These are phyloP conservation scores for Scleroderma bovista DNA, from an alignment of 768 basidiomycete species.

Conservation along the genomic window DNA sequence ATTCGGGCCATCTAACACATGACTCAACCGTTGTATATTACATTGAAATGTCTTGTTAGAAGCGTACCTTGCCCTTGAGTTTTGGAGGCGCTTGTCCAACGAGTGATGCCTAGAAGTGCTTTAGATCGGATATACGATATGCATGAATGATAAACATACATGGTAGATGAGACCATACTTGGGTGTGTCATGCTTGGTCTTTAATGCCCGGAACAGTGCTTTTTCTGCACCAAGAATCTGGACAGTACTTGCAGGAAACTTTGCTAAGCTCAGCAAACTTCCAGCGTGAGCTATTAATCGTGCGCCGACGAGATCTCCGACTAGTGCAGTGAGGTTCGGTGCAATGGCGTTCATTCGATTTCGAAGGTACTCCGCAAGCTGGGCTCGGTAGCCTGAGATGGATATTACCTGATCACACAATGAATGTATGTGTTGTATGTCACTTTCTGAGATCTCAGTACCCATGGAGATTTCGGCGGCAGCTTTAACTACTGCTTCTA, in stretches of 20 bases:
- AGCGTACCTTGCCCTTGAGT: conserved; percentile 86
- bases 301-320: conserved; percentile 74
- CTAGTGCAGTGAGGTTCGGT: conserved; percentile 87
- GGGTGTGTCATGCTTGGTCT: conserved; percentile 91
- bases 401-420: conserved; percentile 98
- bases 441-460: conserved; percentile 96
- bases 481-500: conserved; percentile 90
- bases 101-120: conserved; percentile 66
- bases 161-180: conserved; percentile 99
- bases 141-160: conserved; percentile 39
- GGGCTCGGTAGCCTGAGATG: conserved; percentile 90
- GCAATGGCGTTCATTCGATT: conserved; percentile 99
- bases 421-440: conserved; percentile 94
- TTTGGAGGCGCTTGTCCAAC: conserved; percentile 97
- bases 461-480: conserved; percentile 99
- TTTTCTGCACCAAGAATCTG: conserved; percentile 77
- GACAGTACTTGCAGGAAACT: conserved; percentile 75
- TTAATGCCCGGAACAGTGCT: conserved; percentile 69
- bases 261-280: conserved; percentile 62
- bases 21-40: conserved; percentile 1
- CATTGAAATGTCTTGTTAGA: background rate
- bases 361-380: conserved; percentile 92
- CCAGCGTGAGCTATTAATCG: conserved; percentile 72
- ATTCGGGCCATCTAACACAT: conserved; percentile 88
- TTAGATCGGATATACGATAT: conserved; percentile 2